Conservation (phyloP, 306 rosid species). For the Lathyrus sativus region DNA sequence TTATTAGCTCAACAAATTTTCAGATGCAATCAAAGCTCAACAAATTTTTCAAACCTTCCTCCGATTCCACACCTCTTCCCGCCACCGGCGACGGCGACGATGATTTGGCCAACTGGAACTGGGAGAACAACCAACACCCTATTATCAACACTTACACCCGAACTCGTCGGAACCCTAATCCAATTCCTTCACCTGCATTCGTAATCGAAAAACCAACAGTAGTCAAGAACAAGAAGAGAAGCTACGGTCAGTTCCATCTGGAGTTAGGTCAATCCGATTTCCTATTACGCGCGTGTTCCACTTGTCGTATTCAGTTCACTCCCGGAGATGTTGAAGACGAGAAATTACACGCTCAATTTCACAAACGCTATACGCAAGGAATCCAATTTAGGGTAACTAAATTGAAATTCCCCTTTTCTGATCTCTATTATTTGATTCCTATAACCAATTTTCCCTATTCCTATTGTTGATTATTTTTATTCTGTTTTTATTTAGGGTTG, state of each 20-base stretch:
- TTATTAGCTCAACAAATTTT: too few relatives aligned
- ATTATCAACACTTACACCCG: constrained; percentile 51
- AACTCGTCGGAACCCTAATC: constrained; percentile 40
- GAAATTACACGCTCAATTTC: constrained; percentile 72
- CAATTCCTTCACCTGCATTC: background rate
- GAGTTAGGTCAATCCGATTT: too few relatives aligned
- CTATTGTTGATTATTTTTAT: background rate
- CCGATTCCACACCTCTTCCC: too few relatives aligned
- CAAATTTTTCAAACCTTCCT: constrained; percentile 61
- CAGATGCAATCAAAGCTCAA: constrained; percentile 75
- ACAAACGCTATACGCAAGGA: constrained; percentile 62
- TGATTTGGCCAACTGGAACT: constrained; percentile 44
- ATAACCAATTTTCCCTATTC: background rate
- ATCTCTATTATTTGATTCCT: background rate
- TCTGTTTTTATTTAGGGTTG: constrained; percentile 61
- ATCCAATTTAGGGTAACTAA: constrained; percentile 60
- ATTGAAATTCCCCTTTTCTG: background rate
- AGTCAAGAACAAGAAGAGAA: constrained; percentile 74
- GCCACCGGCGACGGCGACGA: constrained; percentile 31
- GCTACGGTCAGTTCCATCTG: too few relatives aligned
- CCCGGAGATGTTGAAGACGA: constrained; percentile 69
- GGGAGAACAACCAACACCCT: constrained; percentile 61
- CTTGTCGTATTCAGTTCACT: constrained; percentile 65
- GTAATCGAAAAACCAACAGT: constrained; percentile 41
- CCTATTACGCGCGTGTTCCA: too few relatives aligned